phyloP scores from a whole-genome alignment of 371 early-diverging fungal species.

The Mortierella sp. region DNA sequence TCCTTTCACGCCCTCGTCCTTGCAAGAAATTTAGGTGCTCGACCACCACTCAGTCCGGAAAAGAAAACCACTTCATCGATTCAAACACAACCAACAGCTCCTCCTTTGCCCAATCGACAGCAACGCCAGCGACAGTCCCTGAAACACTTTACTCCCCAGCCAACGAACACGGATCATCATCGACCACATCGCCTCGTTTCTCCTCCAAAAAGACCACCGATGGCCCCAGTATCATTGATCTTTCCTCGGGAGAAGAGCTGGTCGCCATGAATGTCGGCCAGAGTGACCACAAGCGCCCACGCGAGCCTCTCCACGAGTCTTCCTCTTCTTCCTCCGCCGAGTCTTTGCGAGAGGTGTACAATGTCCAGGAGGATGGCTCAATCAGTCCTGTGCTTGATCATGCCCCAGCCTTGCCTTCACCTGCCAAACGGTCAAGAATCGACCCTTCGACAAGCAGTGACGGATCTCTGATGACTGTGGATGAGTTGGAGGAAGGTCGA shows the following conservation, averaged over 20 bases:
- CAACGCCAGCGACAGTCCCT: not conserved
- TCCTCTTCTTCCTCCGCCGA: constrained; percentile 16
- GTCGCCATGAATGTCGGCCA: constrained; percentile 38
- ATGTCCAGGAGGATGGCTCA: constrained; percentile 46
- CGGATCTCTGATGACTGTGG: not conserved
- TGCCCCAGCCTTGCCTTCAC: constrained; percentile 41
- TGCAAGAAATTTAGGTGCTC: constrained; percentile 4
- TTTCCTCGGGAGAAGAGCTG: constrained; percentile 49
- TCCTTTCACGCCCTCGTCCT: constrained; percentile 10
- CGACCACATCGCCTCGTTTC: not conserved
- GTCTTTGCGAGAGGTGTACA: constrained; percentile 44
- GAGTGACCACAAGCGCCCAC: constrained; percentile 49
- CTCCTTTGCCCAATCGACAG: not conserved
- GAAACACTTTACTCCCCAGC: not conserved
- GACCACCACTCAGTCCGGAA: not conserved
- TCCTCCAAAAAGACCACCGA: not conserved
- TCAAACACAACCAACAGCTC: not conserved
- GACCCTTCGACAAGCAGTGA: not conserved
- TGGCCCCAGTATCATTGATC: constrained; percentile 39
- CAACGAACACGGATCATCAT: not conserved
- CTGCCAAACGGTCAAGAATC: constrained; percentile 23
- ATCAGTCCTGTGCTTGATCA: constrained; percentile 42
- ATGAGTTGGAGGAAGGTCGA: not conserved
- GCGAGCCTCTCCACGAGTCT: constrained; percentile 18
- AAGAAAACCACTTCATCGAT: not conserved